Conservation (phyloP, 345 rosid species). For the Psidium friedrichsthalianum region DNA sequence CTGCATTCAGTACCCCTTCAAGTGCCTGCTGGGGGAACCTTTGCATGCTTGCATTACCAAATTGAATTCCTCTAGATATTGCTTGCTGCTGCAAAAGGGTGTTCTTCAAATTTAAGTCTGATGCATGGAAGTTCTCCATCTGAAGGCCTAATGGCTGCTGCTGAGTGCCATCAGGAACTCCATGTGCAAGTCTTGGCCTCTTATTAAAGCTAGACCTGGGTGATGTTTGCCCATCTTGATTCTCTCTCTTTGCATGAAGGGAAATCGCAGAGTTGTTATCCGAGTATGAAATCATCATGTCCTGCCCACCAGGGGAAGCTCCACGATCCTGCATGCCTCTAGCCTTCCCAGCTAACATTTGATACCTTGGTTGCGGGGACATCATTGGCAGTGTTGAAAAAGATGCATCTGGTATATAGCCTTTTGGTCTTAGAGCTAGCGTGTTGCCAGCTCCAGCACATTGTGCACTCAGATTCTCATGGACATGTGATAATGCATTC, state of each 20-base stretch:
- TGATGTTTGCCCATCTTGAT: slow-evolving; percentile 53
- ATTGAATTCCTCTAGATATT: slow-evolving; percentile 52
- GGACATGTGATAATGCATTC: slow-evolving; percentile 40
- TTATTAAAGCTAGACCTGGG: slow-evolving; percentile 53
- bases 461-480: slow-evolving; percentile 47
- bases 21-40: slow-evolving; percentile 61
- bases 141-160: slow-evolving; percentile 55
- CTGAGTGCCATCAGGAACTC: slow-evolving; percentile 55
- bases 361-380: slow-evolving; percentile 50
- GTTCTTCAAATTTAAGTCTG: slow-evolving; percentile 64
- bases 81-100: slow-evolving; percentile 42
- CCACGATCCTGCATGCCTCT: slow-evolving; percentile 66
- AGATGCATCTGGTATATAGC: slow-evolving; percentile 39
- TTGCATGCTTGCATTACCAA: slow-evolving; percentile 41
- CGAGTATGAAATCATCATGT: slow-evolving; percentile 45
- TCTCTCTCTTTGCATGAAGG: slow-evolving; percentile 61
- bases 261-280: slow-evolving; percentile 40
- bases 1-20: slow-evolving; percentile 65
- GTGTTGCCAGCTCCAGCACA: slow-evolving; percentile 41
- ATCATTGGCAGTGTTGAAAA: slow-evolving; percentile 33
- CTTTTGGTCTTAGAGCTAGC: slow-evolving; percentile 42
- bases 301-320: slow-evolving; percentile 58
- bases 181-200: slow-evolving; percentile 38
- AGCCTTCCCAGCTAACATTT: slow-evolving; percentile 31
- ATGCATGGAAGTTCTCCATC: slow-evolving; percentile 49